Evolutionary conservation across 208 protist genomes (phyloP), one percentile per base, ranked within the genome.

Genomic region (Crithidia fasciculata): DNA sequence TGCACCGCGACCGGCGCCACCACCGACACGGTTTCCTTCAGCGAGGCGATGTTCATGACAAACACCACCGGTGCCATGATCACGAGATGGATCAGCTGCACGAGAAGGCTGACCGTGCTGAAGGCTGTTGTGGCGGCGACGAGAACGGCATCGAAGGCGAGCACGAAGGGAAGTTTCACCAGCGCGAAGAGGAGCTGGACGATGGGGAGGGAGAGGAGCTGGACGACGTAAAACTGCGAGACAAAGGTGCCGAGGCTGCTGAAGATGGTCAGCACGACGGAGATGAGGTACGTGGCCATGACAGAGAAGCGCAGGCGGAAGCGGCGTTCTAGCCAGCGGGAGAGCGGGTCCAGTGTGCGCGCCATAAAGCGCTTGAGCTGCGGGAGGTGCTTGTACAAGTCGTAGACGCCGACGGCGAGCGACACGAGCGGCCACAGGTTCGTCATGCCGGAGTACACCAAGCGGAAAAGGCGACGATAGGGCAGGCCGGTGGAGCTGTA

Each of bases 371-470:
- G 54, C 63, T 89, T 91, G 66, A 95, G 84, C 73, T 91, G 83
- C 13, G 88, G 88, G 15, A 96, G 72, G 59, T 94, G 87, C 68
- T 90, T 89, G 70, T 96, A 96, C 28, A 96, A 61, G 74, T 96
- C 91, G 72, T 93, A 96, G 10, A 91, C 57, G 8, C 91, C 91
- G 4, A 90, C 87, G 16, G 76, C 82, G 13, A 96, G 77, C 41
- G 91, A 91, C 43, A 96, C 69, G 28, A 96, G 58, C 2, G 91
- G 91, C 83, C 81, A 90, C 15, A 96, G 62, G 69, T 96, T 91
- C 4, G 83, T 66, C 18, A 94, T 50, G 10, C 70, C 78, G 15
- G 89, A 88, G 82, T 89, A 87, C 40, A 83, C 67, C 15, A 91
- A 50, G 10, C 88, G 87, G 7, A 88, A 86, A 8, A 80, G 64